Conservation (phyloP, 1,284 basidiomycete genomes). For the Melampsora larici-populina region DNA sequence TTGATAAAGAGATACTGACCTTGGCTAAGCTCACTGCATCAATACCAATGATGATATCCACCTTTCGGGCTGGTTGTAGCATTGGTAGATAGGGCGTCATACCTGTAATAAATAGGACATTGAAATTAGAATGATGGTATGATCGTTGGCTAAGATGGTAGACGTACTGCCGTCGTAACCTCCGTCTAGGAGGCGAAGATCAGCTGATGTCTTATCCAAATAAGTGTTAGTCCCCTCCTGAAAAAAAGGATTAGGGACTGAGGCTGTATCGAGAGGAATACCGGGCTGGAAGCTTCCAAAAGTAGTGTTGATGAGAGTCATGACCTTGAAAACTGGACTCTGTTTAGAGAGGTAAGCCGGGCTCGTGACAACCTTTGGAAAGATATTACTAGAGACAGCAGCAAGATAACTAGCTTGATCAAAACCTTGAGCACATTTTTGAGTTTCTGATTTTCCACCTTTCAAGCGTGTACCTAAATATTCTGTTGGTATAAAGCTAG, state of each 20-base stretch:
- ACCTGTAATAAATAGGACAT: not conserved
- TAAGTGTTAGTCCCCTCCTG: conserved; percentile 6
- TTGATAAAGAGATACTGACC: not conserved
- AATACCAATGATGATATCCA: conserved; percentile 33
- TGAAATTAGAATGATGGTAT: not conserved
- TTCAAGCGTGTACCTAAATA: conserved; percentile 32
- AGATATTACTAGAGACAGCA: conserved; percentile 40
- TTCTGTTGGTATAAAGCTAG: conserved; percentile 39
- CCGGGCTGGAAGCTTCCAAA: conserved; percentile 18
- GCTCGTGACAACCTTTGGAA: conserved; percentile 11
- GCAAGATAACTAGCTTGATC: conserved; percentile 29
- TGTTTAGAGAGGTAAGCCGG: conserved; percentile 6
- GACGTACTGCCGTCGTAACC: conserved; percentile 29
- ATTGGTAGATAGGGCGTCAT: conserved; percentile 41
- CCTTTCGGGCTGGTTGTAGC: conserved; percentile 18
- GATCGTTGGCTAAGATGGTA: not conserved
- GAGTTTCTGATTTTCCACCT: not conserved
- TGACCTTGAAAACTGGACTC: conserved; percentile 3
- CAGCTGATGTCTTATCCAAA: conserved; percentile 8
- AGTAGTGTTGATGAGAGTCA: conserved; percentile 12
- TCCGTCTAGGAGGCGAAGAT: conserved; percentile 32
- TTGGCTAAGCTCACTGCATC: conserved; percentile 27
- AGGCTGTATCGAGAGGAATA: conserved; percentile 36
- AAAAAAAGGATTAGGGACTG: conserved; percentile 41
- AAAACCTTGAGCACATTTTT: conserved; percentile 29